Evolutionary conservation across 2,329 filamentous ascomycete genomes (phyloP).

Genomic region (Neophaeococcomyces mojaviensis): DNA sequence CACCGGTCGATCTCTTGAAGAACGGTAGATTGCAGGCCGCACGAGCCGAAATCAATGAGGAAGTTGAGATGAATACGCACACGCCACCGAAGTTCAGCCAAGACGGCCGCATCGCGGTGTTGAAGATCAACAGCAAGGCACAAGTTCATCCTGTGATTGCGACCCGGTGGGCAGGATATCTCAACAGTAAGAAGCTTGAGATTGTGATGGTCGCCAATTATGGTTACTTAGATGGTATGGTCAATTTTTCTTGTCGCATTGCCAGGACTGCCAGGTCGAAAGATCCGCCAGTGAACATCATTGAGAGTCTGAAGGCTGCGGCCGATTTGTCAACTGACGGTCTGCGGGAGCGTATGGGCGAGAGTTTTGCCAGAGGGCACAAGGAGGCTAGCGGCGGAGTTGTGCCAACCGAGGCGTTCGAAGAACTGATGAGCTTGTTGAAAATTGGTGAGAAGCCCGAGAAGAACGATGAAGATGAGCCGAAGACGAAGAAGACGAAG

Average conservation of each 20-base stretch:
- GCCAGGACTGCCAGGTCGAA: constrained; percentile 46
- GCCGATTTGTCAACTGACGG: constrained; percentile 37
- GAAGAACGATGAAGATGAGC: constrained; percentile 29
- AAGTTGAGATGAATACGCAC: constrained; percentile 55
- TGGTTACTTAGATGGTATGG: constrained; percentile 54
- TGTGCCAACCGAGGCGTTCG: constrained; percentile 53
- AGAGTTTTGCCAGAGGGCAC: constrained; percentile 59
- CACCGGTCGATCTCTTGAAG: constrained; percentile 46
- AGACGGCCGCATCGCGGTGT: constrained; percentile 56
- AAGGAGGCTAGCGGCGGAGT: constrained; percentile 62
- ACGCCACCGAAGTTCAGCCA: constrained; percentile 56
- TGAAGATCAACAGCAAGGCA: constrained; percentile 52
- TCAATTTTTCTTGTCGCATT: constrained; percentile 62
- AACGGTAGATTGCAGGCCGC: constrained; percentile 47
- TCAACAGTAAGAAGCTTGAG: constrained; percentile 53
- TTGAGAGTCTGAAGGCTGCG: constrained; percentile 48
- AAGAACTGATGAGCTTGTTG: constrained; percentile 55
- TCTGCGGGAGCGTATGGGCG: constrained; percentile 47
- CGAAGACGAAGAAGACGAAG: constrained; percentile 27
- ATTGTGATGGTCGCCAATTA: constrained; percentile 61
- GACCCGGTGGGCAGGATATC: constrained; percentile 56
- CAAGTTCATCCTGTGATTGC: constrained; percentile 63
- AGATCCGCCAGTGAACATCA: constrained; percentile 56
- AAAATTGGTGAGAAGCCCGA: constrained; percentile 50
- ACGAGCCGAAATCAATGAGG: constrained; percentile 51